Percentiles rank a stretch among this genome's conserved stretches.
phyloP scores from a whole-genome alignment of 352 stramenopile genomes.

The Thalassiosira hispida region DNA sequence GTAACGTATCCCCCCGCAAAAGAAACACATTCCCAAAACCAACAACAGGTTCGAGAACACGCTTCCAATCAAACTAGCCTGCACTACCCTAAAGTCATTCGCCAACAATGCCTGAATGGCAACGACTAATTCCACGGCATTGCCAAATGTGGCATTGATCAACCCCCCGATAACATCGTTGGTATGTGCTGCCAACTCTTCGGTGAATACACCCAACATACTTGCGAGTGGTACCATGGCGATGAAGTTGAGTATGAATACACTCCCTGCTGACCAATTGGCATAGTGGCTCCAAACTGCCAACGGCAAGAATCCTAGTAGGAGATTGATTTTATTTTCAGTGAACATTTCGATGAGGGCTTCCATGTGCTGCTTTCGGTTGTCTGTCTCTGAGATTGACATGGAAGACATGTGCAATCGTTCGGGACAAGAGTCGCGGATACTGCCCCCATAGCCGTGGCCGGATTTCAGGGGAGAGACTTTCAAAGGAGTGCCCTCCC shows the following conservation, averaged over 20 bases:
- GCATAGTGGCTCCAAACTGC: conserved; percentile 52
- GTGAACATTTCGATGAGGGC: conserved; percentile 71
- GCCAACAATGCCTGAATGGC: conserved; percentile 92
- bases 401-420: background rate
- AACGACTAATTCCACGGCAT: conserved; percentile 97
- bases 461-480: too few species aligned
- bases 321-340: conserved; percentile 70
- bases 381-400: background rate
- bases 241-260: conserved; percentile 96
- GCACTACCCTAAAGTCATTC: conserved; percentile 83
- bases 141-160: conserved; percentile 98
- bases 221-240: conserved; percentile 94
- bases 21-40: conserved; percentile 96
- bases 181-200: conserved; percentile 95
- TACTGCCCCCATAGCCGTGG: background rate
- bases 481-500: too few species aligned
- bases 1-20: conserved; percentile 89
- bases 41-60: conserved; percentile 97
- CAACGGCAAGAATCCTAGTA: conserved; percentile 70
- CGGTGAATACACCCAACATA: conserved; percentile 96
- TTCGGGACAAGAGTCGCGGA: background rate
- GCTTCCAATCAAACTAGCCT: conserved; percentile 95
- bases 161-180: conserved; percentile 95
- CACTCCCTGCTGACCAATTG: conserved; percentile 77
- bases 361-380: conserved; percentile 10